These are phyloP conservation scores for Fusarium chaquense DNA, from an alignment of 2,329 filamentous ascomycete species.

Conservation along the genomic window DNA sequence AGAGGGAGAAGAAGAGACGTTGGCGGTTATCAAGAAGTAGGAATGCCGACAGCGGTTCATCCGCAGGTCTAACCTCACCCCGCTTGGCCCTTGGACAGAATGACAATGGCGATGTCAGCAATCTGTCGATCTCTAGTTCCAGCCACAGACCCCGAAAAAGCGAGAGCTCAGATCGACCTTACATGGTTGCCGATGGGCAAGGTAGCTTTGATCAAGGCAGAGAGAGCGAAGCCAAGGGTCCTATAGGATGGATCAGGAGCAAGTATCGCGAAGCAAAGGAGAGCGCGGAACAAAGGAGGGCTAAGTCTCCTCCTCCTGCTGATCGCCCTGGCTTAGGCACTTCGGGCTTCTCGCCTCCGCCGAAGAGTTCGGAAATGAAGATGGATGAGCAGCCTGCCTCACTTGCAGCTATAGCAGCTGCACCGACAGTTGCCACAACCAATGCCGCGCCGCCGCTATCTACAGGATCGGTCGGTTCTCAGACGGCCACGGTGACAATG, in stretches of 20 bases:
- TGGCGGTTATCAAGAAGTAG: constrained; percentile 76
- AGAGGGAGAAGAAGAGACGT: constrained; percentile 77
- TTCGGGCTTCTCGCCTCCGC: constrained; percentile 53
- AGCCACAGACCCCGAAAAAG: constrained; percentile 62
- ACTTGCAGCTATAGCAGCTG: constrained; percentile 22
- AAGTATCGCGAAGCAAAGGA: constrained; percentile 72
- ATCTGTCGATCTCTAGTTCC: constrained; percentile 75
- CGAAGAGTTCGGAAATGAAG: constrained; percentile 63
- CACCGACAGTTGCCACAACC: constrained; percentile 19
- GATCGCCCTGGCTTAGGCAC: constrained; percentile 48
- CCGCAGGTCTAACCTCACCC: constrained; percentile 59
- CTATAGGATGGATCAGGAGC: constrained; percentile 69
- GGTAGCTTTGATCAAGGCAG: constrained; percentile 54
- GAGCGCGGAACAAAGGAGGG: constrained; percentile 65
- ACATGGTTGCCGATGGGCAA: constrained; percentile 56
- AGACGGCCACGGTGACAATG: constrained; percentile 24
- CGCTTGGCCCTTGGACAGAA: constrained; percentile 69
- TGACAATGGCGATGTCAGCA: constrained; percentile 72
- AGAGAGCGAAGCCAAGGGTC: constrained; percentile 63
- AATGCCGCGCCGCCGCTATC: constrained; percentile 3
- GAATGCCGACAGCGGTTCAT: constrained; percentile 66
- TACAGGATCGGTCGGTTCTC: constrained; percentile 11
- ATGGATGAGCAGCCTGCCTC: constrained; percentile 49
- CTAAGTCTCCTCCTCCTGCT: constrained; percentile 67
- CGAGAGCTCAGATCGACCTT: constrained; percentile 62